phyloP scores from a whole-genome alignment of 805 yeast species.

The Diddensiella caesifluorescens region DNA sequence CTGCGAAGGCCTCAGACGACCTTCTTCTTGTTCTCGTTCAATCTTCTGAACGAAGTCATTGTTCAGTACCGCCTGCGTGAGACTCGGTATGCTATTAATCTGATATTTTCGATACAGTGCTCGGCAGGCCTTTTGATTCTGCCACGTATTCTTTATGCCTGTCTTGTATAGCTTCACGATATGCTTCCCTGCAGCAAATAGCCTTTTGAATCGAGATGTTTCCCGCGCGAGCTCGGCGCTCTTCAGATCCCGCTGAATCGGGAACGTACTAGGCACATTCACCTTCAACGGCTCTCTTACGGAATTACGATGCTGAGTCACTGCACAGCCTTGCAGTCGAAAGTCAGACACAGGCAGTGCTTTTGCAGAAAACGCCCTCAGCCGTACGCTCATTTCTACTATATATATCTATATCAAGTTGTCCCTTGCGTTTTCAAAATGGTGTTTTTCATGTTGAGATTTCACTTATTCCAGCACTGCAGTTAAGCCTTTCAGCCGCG shows the following conservation, averaged over 20 bases:
- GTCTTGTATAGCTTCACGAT: constrained; percentile 38
- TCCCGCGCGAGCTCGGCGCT: neutral
- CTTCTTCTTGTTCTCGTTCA: constrained; percentile 17
- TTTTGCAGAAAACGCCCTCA: no score
- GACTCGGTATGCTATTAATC: constrained; percentile 16
- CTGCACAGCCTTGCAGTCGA: neutral
- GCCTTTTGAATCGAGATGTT: constrained; percentile 9
- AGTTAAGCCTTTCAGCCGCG: no score
- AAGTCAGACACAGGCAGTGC: neutral
- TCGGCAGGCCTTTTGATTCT: constrained; percentile 29
- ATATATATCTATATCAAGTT: no score
- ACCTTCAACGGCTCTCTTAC: neutral
- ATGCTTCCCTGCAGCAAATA: constrained; percentile 23
- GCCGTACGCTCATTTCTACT: no score
- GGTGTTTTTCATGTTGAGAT: no score
- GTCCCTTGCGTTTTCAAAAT: no score
- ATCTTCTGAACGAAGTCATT: constrained; percentile 19
- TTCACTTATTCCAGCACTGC: no score
- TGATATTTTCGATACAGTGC: constrained; percentile 18
- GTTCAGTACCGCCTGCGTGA: constrained; percentile 28
- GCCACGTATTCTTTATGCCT: constrained; percentile 47
- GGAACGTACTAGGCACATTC: constrained; percentile 27
- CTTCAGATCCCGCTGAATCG: constrained; percentile 24
- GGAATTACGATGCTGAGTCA: neutral
- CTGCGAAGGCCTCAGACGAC: constrained; percentile 28